phyloP scores from a whole-genome alignment of 257 asterid species.

The Mentha longifolia region DNA sequence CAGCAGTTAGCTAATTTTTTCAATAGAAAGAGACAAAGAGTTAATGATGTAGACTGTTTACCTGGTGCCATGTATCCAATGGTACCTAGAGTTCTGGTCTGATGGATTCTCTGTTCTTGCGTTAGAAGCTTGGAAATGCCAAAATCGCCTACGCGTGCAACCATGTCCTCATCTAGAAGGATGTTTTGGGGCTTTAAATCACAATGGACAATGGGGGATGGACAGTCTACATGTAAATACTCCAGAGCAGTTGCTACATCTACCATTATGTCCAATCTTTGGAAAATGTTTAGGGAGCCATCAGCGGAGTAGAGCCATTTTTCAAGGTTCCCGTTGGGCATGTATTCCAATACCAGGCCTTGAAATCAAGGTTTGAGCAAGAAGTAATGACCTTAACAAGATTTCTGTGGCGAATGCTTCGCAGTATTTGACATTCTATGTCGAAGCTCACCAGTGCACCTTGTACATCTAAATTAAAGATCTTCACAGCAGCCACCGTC shows the following conservation, averaged over 20 bases:
- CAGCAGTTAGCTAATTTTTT: not conserved
- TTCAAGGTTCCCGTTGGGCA: conserved; percentile 25
- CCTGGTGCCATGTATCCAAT: conserved; percentile 28
- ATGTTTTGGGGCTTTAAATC: conserved; percentile 15
- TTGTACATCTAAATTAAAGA: not conserved
- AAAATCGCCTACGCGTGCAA: conserved; percentile 25
- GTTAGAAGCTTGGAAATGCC: conserved; percentile 19
- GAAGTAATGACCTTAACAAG: conserved; percentile 22
- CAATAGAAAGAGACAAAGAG: not conserved
- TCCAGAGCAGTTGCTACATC: not conserved
- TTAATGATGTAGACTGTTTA: not conserved
- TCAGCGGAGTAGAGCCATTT: conserved; percentile 10
- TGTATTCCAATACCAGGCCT: conserved; percentile 20
- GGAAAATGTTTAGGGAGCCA: not conserved
- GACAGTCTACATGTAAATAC: conserved; percentile 9
- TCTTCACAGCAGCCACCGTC: conserved; percentile 14
- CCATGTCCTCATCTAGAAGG: conserved; percentile 16
- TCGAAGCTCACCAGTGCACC: not conserved
- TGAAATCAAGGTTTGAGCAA: conserved; percentile 21
- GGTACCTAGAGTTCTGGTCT: conserved; percentile 26
- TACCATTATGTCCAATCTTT: conserved; percentile 15
- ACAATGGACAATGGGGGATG: conserved; percentile 19
- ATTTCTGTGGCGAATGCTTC: conserved; percentile 21
- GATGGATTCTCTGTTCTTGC: conserved; percentile 18
- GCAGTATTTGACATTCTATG: not conserved